Evolutionary conservation across 1,284 basidiomycete genomes (phyloP).

Genomic region (Cryptococcus amylolentus): DNA sequence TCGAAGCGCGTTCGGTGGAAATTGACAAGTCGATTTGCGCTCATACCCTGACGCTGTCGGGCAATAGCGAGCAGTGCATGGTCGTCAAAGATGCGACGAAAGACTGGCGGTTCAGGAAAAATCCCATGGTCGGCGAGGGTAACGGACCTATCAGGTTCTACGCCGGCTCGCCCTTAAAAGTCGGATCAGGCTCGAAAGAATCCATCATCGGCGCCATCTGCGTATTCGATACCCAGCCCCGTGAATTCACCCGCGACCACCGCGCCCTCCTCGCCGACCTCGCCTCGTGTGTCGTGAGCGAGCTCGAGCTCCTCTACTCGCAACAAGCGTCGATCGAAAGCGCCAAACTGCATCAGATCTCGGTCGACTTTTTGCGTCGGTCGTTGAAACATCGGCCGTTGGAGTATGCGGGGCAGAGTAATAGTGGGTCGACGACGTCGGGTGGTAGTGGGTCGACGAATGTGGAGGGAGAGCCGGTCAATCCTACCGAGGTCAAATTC

Average conservation of each 20-base stretch:
- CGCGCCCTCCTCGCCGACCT: conserved; percentile 35
- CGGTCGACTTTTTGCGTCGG: conserved; percentile 42
- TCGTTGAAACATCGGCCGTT: conserved; percentile 33
- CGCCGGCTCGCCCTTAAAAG: conserved; percentile 36
- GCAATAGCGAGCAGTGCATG: conserved; percentile 17
- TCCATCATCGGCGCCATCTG: conserved; percentile 41
- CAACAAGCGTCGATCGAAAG: conserved; percentile 31
- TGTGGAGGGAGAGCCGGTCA: too few species aligned
- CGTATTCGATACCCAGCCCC: conserved; percentile 23
- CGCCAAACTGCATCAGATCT: conserved; percentile 44
- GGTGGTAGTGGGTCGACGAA: neutral
- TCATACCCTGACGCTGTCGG: conserved; percentile 27
- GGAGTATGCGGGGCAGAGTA: conserved; percentile 19
- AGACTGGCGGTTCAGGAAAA: conserved; percentile 40
- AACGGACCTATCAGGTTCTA: conserved; percentile 26
- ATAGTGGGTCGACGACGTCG: neutral
- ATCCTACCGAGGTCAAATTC: too few species aligned
- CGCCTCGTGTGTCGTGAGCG: conserved; percentile 45
- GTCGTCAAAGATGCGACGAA: conserved; percentile 28
- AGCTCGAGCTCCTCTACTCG: conserved; percentile 29
- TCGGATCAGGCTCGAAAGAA: conserved; percentile 16
- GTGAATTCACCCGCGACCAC: conserved; percentile 33
- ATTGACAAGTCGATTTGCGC: conserved; percentile 32
- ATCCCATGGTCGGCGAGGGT: conserved; percentile 24
- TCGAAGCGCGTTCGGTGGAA: conserved; percentile 16